Conservation (phyloP, 768 basidiomycete species). For the Boletellus emodensis region DNA sequence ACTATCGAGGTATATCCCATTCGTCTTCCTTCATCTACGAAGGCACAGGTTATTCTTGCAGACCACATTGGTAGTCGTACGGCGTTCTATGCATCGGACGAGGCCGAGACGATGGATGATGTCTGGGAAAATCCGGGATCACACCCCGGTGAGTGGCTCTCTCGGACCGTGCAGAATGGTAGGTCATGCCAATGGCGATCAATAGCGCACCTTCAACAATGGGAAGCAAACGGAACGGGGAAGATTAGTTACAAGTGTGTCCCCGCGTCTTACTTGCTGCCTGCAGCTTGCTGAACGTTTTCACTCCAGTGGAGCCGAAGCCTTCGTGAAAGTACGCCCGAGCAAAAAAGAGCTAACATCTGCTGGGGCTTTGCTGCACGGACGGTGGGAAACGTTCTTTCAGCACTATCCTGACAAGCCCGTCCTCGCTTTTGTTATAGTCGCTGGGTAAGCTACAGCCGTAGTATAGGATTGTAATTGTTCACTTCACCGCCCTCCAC, state of each 20-base stretch:
- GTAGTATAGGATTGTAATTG: background rate
- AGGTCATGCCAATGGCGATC: background rate
- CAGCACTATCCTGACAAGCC: constrained; percentile 18
- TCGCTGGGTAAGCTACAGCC: constrained; percentile 35
- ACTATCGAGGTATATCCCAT: background rate
- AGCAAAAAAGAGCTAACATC: constrained; percentile 14
- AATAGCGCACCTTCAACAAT: constrained; percentile 31
- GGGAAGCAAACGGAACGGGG: constrained; percentile 38
- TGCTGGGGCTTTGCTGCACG: constrained; percentile 1
- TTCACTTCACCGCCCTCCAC: background rate
- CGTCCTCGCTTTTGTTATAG: constrained; percentile 34
- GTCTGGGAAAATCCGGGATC: background rate
- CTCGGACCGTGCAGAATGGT: background rate
- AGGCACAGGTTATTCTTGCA: background rate
- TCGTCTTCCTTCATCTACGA: too few species aligned
- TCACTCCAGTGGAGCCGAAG: constrained; percentile 15
- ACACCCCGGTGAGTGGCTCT: background rate
- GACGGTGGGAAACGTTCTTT: constrained; percentile 20
- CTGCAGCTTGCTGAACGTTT: background rate
- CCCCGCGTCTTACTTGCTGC: background rate
- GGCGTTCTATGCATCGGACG: background rate
- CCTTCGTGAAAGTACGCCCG: constrained; percentile 23
- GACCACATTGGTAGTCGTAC: background rate
- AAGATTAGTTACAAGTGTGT: constrained; percentile 52
- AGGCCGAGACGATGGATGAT: background rate